These are phyloP conservation scores for Tylopilus sp. DNA, from an alignment of 768 basidiomycete species.

Conservation along the genomic window DNA sequence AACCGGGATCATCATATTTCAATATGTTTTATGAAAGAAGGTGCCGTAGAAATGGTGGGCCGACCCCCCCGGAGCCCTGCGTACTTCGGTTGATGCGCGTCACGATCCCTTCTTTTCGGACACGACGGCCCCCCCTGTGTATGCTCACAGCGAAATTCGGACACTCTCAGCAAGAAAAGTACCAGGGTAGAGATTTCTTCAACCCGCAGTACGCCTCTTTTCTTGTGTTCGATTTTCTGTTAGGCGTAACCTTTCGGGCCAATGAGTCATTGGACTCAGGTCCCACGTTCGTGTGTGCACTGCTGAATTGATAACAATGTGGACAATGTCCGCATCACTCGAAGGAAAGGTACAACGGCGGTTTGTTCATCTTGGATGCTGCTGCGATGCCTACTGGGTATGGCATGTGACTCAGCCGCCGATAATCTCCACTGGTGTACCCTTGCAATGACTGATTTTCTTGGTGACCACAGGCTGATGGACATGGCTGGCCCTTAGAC, in stretches of 20 bases:
- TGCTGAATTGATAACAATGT: background rate
- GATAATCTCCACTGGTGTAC: background rate
- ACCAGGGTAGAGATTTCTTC: slow-evolving; percentile 50
- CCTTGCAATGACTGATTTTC: background rate
- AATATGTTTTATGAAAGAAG: too few species aligned
- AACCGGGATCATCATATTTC: too few species aligned
- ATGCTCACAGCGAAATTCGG: slow-evolving; percentile 25
- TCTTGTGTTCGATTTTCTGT: background rate
- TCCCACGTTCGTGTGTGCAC: background rate
- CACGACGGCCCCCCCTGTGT: slow-evolving; percentile 15
- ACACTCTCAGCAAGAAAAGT: slow-evolving; percentile 37
- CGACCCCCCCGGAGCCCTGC: too few species aligned
- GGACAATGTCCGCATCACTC: slow-evolving; percentile 63
- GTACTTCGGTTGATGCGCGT: too few species aligned
- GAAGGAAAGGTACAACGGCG: slow-evolving; percentile 52
- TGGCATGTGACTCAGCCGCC: slow-evolving; percentile 52
- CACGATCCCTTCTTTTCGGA: background rate
- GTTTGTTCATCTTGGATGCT: slow-evolving; percentile 74
- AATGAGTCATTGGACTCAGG: too few species aligned
- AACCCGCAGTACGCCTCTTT: slow-evolving; percentile 42
- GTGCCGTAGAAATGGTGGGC: too few species aligned
- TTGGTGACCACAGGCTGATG: slow-evolving; percentile 33
- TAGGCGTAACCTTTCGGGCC: slow-evolving; percentile 2
- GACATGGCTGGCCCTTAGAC: slow-evolving; percentile 48
- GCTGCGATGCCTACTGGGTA: slow-evolving; percentile 68